Conservation (phyloP, 148 eudicot genomes). For the Drosera capensis region DNA sequence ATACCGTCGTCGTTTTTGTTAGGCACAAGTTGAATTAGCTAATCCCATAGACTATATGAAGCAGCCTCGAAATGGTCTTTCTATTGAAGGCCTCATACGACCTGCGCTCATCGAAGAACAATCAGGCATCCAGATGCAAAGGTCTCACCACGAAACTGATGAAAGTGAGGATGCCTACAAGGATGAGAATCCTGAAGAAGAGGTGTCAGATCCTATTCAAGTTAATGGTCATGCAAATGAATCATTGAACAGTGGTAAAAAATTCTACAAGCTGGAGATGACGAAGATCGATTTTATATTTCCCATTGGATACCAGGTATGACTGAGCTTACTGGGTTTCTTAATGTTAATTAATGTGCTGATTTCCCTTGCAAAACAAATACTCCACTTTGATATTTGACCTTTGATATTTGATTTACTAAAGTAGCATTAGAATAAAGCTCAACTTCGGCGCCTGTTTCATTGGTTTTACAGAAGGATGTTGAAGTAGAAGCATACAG, state of each 20-base stretch:
- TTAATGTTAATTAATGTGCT: background rate
- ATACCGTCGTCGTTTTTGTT: slow-evolving; percentile 6
- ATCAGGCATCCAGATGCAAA: slow-evolving; percentile 46
- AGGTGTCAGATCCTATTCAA: slow-evolving; percentile 25
- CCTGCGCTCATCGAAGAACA: slow-evolving; percentile 81
- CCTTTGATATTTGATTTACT: too few species aligned
- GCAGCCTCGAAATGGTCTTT: slow-evolving; percentile 79
- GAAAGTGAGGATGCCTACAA: slow-evolving; percentile 16
- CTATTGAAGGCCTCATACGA: slow-evolving; percentile 72
- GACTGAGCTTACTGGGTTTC: background rate
- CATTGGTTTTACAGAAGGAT: slow-evolving; percentile 28
- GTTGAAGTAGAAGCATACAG: slow-evolving; percentile 82
- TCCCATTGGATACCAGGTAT: slow-evolving; percentile 66
- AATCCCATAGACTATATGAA: slow-evolving; percentile 81
- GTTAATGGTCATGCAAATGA: slow-evolving; percentile 55
- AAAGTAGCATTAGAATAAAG: too few species aligned
- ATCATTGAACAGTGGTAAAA: slow-evolving; percentile 37
- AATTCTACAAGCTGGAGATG: slow-evolving; percentile 91
- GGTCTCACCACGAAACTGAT: slow-evolving; percentile 18
- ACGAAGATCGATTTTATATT: slow-evolving; percentile 61
- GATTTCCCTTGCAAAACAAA: too few species aligned
- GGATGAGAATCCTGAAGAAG: slow-evolving; percentile 15
- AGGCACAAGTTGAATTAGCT: slow-evolving; percentile 43
- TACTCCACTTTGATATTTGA: too few species aligned
- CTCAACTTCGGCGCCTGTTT: slow-evolving; percentile 1